Evolutionary conservation across 2,329 filamentous ascomycete species (phyloP), one percentile per base, ranked within the genome.

Genomic region (Penicillium decumbens): DNA sequence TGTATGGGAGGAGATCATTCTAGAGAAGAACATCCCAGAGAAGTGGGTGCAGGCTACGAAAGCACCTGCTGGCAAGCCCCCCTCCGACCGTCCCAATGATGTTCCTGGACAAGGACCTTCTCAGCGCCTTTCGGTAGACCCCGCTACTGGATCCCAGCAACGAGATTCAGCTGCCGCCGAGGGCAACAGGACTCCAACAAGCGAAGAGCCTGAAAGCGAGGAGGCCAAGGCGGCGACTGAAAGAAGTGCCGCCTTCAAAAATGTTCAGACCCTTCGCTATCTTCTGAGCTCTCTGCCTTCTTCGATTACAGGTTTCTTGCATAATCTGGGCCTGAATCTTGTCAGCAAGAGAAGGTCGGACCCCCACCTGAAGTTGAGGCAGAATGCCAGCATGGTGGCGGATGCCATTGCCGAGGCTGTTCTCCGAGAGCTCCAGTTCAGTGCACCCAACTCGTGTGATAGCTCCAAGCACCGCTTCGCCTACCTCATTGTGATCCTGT

Each of bases 281-380:
- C 75, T 97, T 9, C 77, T 97, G 10, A 85, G 87, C 61, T 85
- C 88, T 29, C 80, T 95, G 59, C 84, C 91, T 20, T 83, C 84
- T 7, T 85, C 85, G 3, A 86, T 91, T n/a, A 87, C 89, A 15
- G 85, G 87, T 0, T 87, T 97, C 59, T 87, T 95, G 65, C 89
- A 95, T 63, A 85, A 84, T 1, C 75, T 97, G 38, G 92, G 92
- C 10, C 93, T 89, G 67, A 82, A 87, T 13, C 75, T 97, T 20
- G 77, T 95, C 3, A 82, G 83, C 38, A 87, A 89, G 50, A 83
- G 90, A 43, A 83, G 83, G 54, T 78, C 82, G 25, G 90, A 96
- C 59, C 61, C 74, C 2, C 80, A 80, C 47, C 74, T 77, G 55
- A 81, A 78, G 62, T 81, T 84, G 61, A 81, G 78, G 61, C 81